Conservation (phyloP, 805 yeast genomes). For the Ogataea henricii region DNA sequence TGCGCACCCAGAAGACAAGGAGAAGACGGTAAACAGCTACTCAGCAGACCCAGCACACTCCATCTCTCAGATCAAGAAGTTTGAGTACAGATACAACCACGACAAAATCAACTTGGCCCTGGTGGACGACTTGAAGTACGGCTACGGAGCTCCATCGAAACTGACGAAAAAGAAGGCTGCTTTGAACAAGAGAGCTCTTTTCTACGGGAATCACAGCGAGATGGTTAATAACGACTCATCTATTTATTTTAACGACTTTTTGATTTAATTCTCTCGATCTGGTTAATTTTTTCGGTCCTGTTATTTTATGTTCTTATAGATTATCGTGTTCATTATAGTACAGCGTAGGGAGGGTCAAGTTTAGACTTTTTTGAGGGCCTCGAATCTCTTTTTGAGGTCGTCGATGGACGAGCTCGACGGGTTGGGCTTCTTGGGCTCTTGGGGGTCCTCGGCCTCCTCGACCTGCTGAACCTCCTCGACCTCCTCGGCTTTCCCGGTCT, state of each 20-base stretch:
- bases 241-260: conserved; percentile 26
- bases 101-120: conserved; percentile 31
- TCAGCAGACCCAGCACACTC: conserved; percentile 4
- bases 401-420: too few species aligned
- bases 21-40: conserved; percentile 1
- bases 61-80: conserved; percentile 15
- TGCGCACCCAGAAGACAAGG: conserved; percentile 1
- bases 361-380: conserved; percentile 47
- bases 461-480: conserved; percentile 9
- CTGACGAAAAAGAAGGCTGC: conserved; percentile 25
- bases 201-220: conserved; percentile 34
- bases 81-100: conserved; percentile 33
- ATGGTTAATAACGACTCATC: conserved; percentile 32
- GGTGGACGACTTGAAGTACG: conserved; percentile 21
- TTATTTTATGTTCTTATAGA: background rate
- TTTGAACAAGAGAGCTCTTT: conserved; percentile 33
- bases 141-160: background rate
- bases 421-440: too few species aligned
- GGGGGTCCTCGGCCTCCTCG: conserved; percentile 11
- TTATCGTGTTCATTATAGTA: background rate
- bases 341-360: background rate
- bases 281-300: background rate
- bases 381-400: conserved; percentile 34
- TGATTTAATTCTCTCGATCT: conserved; percentile 17
- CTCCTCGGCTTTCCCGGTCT: conserved; percentile 6